phyloP scores from a whole-genome alignment of 371 early-diverging fungal species.

The Fennellomyces sp. region DNA sequence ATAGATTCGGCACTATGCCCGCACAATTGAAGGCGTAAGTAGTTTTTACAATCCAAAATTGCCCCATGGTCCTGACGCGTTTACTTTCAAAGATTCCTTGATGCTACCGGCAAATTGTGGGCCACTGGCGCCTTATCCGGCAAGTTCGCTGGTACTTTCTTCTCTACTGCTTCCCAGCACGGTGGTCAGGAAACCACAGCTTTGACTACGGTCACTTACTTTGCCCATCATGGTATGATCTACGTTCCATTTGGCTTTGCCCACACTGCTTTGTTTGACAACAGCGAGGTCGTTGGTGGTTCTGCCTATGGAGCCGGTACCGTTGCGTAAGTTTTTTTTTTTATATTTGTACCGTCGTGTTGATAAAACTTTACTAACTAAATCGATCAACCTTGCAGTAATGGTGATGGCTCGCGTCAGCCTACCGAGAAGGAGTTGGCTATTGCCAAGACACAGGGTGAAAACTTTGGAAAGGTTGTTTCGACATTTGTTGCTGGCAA shows the following conservation, averaged over 20 bases:
- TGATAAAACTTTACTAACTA: background rate
- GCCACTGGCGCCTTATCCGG: constrained; percentile 61
- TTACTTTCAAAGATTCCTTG: background rate
- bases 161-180: constrained; percentile 66
- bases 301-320: constrained; percentile 77
- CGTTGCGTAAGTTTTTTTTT: constrained; percentile 36
- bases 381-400: background rate
- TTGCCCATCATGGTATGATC: constrained; percentile 83
- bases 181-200: constrained; percentile 85
- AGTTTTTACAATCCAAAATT: too few species aligned
- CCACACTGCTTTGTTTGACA: constrained; percentile 52
- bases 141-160: constrained; percentile 72
- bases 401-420: constrained; percentile 48
- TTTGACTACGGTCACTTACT: constrained; percentile 66
- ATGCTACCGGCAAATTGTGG: constrained; percentile 75
- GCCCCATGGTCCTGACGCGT: background rate
- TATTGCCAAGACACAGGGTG: constrained; percentile 57
- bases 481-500: constrained; percentile 15
- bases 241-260: constrained; percentile 78
- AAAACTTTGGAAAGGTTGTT: constrained; percentile 26
- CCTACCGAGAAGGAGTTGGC: constrained; percentile 64
- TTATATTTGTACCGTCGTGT: background rate
- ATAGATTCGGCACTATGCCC: constrained; percentile 61
- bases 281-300: constrained; percentile 65
- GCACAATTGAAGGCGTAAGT: constrained; percentile 75